Conservation (phyloP, 2,329 filamentous ascomycete species). For the Hortaea werneckii region DNA sequence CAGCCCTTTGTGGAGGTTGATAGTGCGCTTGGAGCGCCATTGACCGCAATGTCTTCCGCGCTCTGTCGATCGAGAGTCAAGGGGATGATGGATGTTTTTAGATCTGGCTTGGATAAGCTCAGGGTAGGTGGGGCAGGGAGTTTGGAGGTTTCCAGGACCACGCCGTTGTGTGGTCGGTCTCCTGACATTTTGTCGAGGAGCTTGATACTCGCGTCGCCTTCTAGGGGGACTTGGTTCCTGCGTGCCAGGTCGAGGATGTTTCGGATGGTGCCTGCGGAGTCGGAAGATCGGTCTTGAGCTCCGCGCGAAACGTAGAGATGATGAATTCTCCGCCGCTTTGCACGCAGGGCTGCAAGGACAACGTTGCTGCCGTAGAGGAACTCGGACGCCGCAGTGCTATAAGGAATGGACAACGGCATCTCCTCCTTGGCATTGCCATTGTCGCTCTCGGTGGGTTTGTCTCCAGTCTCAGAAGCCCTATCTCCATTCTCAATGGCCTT, state of each 20-base stretch:
- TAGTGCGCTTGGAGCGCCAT: slow-evolving; percentile 53
- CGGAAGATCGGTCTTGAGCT: neutral
- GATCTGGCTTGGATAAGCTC: slow-evolving; percentile 23
- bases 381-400: slow-evolving; percentile 79
- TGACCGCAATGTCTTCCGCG: slow-evolving; percentile 61
- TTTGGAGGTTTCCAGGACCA: slow-evolving; percentile 76
- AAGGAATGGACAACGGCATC: slow-evolving; percentile 43
- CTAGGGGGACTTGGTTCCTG: slow-evolving; percentile 43
- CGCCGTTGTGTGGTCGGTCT: slow-evolving; percentile 80
- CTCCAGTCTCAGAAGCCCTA: neutral
- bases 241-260: slow-evolving; percentile 15
- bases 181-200: slow-evolving; percentile 69
- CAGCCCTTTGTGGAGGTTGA: slow-evolving; percentile 31
- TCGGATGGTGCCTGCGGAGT: neutral
- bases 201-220: slow-evolving; percentile 35
- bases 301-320: slow-evolving; percentile 57
- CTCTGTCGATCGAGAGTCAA: slow-evolving; percentile 53
- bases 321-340: slow-evolving; percentile 63
- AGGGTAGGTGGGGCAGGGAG: slow-evolving; percentile 48
- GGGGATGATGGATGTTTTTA: slow-evolving; percentile 21
- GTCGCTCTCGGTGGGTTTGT: neutral
- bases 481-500: neutral
- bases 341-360: slow-evolving; percentile 67
- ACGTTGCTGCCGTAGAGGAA: slow-evolving; percentile 81
- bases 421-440: slow-evolving; percentile 14